Evolutionary conservation across 1,284 basidiomycete genomes (phyloP).

Genomic region (Naganishia albida): DNA sequence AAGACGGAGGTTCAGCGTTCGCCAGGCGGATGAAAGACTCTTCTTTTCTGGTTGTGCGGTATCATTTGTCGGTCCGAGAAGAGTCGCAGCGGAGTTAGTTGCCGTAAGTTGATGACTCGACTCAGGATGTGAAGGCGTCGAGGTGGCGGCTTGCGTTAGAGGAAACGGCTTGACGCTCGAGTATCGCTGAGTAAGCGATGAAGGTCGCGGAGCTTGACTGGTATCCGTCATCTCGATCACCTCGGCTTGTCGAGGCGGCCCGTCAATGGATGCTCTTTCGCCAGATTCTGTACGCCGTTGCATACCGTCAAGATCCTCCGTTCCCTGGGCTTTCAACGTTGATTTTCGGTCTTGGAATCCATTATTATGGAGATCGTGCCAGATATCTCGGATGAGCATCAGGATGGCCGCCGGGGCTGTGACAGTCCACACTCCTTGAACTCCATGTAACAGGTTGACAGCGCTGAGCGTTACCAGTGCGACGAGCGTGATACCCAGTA

Average conservation of each 20-base stretch:
- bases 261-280: not conserved
- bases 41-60: constrained; percentile 14
- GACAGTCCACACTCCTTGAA: constrained; percentile 69
- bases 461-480: constrained; percentile 63
- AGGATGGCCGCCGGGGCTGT: constrained; percentile 80
- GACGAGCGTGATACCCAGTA: constrained; percentile 61
- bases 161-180: constrained; percentile 3
- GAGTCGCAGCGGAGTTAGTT: not conserved
- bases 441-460: constrained; percentile 59
- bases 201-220: constrained; percentile 3
- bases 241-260: constrained; percentile 6
- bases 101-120: not conserved
- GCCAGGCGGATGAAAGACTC: constrained; percentile 13
- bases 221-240: constrained; percentile 11
- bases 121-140: not conserved
- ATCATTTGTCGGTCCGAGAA: not conserved
- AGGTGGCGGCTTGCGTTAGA: not conserved
- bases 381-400: constrained; percentile 70
- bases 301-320: constrained; percentile 24
- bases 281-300: constrained; percentile 14
- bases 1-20: constrained; percentile 55
- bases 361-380: constrained; percentile 58
- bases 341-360: constrained; percentile 36
- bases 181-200: constrained; percentile 10
- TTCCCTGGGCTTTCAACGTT: constrained; percentile 26